phyloP scores from a whole-genome alignment of 225 moss, liverwort and hornwort species.

The Takakia lepidozioides region DNA sequence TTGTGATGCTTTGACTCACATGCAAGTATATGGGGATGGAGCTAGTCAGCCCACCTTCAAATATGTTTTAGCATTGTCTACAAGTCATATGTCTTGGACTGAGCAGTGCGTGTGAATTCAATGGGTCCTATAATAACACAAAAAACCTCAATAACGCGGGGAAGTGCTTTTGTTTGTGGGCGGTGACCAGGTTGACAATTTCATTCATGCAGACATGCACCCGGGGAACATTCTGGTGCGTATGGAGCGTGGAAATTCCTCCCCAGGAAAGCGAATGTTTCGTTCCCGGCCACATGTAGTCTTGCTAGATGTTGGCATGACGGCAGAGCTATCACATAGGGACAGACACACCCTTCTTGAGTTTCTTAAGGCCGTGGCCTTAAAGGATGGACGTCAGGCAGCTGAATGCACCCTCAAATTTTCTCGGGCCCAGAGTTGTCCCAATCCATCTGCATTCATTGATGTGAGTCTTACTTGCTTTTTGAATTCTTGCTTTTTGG shows the following conservation, averaged over 20 bases:
- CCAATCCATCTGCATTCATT: conserved; percentile 78
- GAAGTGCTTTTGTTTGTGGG: no score
- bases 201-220: conserved; percentile 92
- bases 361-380: conserved; percentile 83
- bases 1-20: no score
- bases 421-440: conserved; percentile 75
- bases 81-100: no score
- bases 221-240: conserved; percentile 96
- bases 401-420: conserved; percentile 86
- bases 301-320: conserved; percentile 94
- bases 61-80: no score
- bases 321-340: conserved; percentile 73
- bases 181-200: conserved; percentile 97
- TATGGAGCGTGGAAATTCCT: conserved; percentile 37
- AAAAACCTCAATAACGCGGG: no score
- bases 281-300: conserved; percentile 84
- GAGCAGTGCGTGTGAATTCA: no score
- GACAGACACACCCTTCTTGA: conserved; percentile 70
- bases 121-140: no score
- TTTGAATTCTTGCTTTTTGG: no score
- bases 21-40: no score
- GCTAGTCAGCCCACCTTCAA: no score
- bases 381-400: conserved; percentile 55
- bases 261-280: conserved; percentile 56
- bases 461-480: conserved; percentile 63